Percentiles rank a stretch among this genome's conserved stretches.
phyloP scores from a whole-genome alignment of 106 monocot genomes.

The Narthecium ossifragum region DNA sequence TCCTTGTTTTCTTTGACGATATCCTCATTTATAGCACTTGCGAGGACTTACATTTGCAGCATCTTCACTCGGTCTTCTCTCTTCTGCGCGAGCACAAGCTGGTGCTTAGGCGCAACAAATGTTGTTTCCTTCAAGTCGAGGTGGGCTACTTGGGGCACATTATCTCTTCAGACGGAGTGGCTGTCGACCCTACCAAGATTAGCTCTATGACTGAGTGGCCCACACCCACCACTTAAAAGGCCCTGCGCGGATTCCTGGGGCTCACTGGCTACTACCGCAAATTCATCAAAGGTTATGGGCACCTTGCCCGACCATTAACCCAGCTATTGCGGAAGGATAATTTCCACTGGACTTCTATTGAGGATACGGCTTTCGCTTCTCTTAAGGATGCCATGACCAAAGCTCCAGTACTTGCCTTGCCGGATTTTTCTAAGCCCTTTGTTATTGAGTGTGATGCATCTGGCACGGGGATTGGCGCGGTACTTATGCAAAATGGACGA shows the following conservation, averaged over 20 bases:
- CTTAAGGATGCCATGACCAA: background rate
- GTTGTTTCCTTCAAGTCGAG: background rate
- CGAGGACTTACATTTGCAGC: background rate
- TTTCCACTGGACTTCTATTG: background rate
- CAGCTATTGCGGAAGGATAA: background rate
- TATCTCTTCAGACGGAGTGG: background rate
- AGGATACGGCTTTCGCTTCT: background rate
- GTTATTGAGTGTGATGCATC: too few relatives aligned
- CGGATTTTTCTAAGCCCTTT: constrained; percentile 1
- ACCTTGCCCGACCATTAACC: background rate
- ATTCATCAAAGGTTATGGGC: too few relatives aligned
- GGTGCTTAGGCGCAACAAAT: too few relatives aligned
- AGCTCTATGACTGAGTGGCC: background rate
- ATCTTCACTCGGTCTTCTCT: too few relatives aligned
- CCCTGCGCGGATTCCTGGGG: constrained; percentile 2
- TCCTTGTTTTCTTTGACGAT: constrained; percentile 9
- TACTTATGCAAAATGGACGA: too few relatives aligned
- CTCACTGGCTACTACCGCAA: too few relatives aligned
- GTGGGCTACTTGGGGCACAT: constrained; percentile 5
- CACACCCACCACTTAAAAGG: background rate
- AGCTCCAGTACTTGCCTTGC: background rate
- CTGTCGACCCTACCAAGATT: background rate
- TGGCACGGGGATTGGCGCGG: background rate
- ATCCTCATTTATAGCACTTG: background rate
- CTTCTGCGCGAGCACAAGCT: too few relatives aligned